These are phyloP conservation scores for Leersia perrieri DNA, from an alignment of 176 grass and related monocot genomes.

Conservation along the genomic window DNA sequence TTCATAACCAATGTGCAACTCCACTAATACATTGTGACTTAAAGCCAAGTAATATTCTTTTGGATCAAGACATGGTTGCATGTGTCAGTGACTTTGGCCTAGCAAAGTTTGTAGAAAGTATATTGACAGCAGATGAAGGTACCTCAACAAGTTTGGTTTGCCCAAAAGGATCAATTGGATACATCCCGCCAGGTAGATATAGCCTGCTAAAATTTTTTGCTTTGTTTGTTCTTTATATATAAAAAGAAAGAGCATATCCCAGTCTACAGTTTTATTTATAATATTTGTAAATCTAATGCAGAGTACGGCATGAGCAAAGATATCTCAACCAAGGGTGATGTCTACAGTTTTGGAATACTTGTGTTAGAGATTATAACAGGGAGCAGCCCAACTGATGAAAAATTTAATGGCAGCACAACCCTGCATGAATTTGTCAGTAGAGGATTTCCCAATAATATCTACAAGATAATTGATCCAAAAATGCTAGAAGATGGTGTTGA, in stretches of 20 bases:
- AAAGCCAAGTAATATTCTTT: conserved; percentile 55
- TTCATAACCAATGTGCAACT: conserved; percentile 38
- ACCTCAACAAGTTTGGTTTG: conserved; percentile 20
- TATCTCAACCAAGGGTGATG: conserved; percentile 45
- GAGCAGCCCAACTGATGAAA: conserved; percentile 24
- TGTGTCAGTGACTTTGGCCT: conserved; percentile 41
- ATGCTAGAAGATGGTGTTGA: not conserved
- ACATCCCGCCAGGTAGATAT: conserved; percentile 48
- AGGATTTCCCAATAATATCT: conserved; percentile 17
- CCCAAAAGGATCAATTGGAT: conserved; percentile 51
- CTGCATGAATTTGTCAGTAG: conserved; percentile 8
- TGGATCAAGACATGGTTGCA: conserved; percentile 36
- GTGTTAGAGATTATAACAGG: conserved; percentile 45
- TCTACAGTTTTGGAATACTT: conserved; percentile 50
- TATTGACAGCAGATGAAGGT: not conserved
- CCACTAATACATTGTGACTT: conserved; percentile 47
- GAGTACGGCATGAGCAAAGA: conserved; percentile 31
- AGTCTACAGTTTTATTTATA: not conserved
- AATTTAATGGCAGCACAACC: conserved; percentile 17
- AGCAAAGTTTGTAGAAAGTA: conserved; percentile 18
- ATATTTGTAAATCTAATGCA: conserved; percentile 12
- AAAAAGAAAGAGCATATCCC: not conserved
- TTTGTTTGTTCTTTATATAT: not conserved
- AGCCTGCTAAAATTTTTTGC: not conserved
- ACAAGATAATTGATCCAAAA: not conserved